phyloP scores from a whole-genome alignment of 768 basidiomycete species.

The Cubamyces sp. region DNA sequence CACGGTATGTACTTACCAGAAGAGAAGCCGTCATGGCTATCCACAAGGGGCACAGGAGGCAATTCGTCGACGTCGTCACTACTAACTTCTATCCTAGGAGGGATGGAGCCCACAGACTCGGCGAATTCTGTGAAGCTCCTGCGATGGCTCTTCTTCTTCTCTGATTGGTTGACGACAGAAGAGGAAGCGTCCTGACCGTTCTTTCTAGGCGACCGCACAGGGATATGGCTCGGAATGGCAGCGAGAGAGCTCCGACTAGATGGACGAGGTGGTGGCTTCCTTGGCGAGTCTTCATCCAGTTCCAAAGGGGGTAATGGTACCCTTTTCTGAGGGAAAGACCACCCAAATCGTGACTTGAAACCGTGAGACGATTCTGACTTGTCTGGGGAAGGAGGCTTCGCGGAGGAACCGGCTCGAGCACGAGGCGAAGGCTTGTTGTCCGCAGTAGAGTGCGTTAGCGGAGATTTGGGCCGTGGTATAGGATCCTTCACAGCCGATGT shows the following conservation, averaged over 20 bases:
- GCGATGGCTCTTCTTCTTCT: slow-evolving; percentile 33
- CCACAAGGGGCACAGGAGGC: slow-evolving; percentile 23
- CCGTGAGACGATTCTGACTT: slow-evolving; percentile 26
- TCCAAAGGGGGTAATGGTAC: slow-evolving; percentile 45
- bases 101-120: slow-evolving; percentile 32
- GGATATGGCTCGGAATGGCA: slow-evolving; percentile 45
- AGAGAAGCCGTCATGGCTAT: slow-evolving; percentile 16
- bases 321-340: slow-evolving; percentile 43
- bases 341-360: slow-evolving; percentile 40
- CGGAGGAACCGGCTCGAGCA: slow-evolving; percentile 11
- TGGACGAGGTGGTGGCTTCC: slow-evolving; percentile 29
- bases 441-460: slow-evolving; percentile 13
- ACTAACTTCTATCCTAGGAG: slow-evolving; percentile 28
- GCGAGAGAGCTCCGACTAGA: slow-evolving; percentile 33
- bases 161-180: slow-evolving; percentile 17
- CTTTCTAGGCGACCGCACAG: slow-evolving; percentile 47
- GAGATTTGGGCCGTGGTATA: slow-evolving; percentile 22
- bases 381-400: slow-evolving; percentile 10
- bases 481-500: slow-evolving; percentile 9
- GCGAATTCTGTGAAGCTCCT: slow-evolving; percentile 35
- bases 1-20: slow-evolving; percentile 12
- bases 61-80: slow-evolving; percentile 16
- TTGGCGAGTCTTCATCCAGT: slow-evolving; percentile 37
- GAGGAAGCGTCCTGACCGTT: slow-evolving; percentile 23
- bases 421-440: slow-evolving; percentile 13